These are phyloP conservation scores for Trichoderma atrobrunneum DNA, from an alignment of 2,329 filamentous ascomycete species.

Conservation along the genomic window DNA sequence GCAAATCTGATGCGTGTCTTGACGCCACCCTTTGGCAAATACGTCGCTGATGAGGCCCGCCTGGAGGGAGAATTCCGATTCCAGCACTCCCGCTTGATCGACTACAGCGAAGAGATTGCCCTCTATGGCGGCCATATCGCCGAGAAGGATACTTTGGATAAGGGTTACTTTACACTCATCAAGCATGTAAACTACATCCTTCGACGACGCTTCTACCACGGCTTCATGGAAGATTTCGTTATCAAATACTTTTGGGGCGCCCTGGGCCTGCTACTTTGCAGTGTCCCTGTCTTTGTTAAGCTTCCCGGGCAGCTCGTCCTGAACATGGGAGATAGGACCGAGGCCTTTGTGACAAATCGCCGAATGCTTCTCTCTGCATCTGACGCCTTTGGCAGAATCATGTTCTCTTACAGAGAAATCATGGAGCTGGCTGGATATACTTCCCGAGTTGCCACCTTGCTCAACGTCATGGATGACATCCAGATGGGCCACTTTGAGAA, in stretches of 20 bases:
- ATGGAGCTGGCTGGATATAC: constrained; percentile 96
- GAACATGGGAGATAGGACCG: constrained; percentile 68
- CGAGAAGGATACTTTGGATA: constrained; percentile 94
- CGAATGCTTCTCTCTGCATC: constrained; percentile 89
- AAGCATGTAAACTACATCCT: constrained; percentile 98
- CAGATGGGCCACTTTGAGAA: constrained; percentile 90
- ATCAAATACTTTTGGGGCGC: constrained; percentile 99
- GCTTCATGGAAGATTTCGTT: constrained; percentile 99
- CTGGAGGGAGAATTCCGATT: constrained; percentile 96
- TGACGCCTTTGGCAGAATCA: constrained; percentile 90
- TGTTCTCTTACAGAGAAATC: constrained; percentile 98
- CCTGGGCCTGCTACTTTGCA: constrained; percentile 85
- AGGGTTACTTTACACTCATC: constrained; percentile 98
- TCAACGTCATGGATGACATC: constrained; percentile 94
- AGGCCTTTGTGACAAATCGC: constrained; percentile 88
- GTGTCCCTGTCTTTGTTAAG: constrained; percentile 93
- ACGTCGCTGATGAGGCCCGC: constrained; percentile 91
- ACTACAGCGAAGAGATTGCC: constrained; percentile 93
- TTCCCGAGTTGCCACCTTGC: constrained; percentile 80
- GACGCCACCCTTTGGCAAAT: constrained; percentile 95
- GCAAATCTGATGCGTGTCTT: constrained; percentile 90
- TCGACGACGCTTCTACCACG: constrained; percentile 86
- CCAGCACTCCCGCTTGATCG: constrained; percentile 89
- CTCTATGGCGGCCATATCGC: constrained; percentile 88
- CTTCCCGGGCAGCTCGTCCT: constrained; percentile 66